Evolutionary conservation across 805 yeast genomes (phyloP).

Genomic region (Wickerhamiella shivajii): DNA sequence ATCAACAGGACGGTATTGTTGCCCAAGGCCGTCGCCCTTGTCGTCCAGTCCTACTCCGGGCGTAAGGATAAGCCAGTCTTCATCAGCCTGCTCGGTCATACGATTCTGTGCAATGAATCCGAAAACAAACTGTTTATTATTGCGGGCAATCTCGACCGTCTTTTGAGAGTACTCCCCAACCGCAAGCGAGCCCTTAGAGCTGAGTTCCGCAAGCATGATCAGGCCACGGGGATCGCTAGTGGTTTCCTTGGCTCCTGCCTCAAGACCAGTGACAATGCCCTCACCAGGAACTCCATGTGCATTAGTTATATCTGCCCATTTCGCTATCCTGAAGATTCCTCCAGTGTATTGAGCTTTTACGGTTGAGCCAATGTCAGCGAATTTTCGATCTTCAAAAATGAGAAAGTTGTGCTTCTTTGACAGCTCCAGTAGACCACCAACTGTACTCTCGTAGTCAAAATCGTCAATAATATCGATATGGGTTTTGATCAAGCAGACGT

Average conservation of each 20-base stretch:
- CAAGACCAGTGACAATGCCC: slow-evolving; percentile 80
- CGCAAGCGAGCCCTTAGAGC: slow-evolving; percentile 88
- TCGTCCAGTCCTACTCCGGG: slow-evolving; percentile 98
- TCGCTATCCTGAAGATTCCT: slow-evolving; percentile 76
- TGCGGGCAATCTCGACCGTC: slow-evolving; percentile 80
- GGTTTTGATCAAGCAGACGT: slow-evolving; percentile 81
- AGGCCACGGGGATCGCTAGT: slow-evolving; percentile 61
- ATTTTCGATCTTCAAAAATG: slow-evolving; percentile 93
- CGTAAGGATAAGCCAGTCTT: slow-evolving; percentile 93
- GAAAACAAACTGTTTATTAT: slow-evolving; percentile 78
- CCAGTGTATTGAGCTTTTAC: slow-evolving; percentile 87
- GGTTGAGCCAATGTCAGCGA: slow-evolving; percentile 97
- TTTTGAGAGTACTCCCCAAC: slow-evolving; percentile 76
- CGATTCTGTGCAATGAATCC: slow-evolving; percentile 92
- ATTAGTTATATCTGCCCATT: slow-evolving; percentile 94
- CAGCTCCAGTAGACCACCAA: slow-evolving; percentile 55
- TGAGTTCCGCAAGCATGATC: slow-evolving; percentile 87
- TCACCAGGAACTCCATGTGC: slow-evolving; percentile 97
- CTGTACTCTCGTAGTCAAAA: slow-evolving; percentile 66
- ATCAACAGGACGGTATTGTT: slow-evolving; percentile 85
- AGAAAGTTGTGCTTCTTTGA: slow-evolving; percentile 74
- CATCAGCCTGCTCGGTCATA: slow-evolving; percentile 54
- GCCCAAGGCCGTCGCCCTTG: slow-evolving; percentile 90
- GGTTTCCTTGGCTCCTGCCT: slow-evolving; percentile 56
- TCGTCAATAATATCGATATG: slow-evolving; percentile 90